These are phyloP conservation scores for Volutella citrinella DNA, from an alignment of 2,329 filamentous ascomycete species.

Conservation along the genomic window DNA sequence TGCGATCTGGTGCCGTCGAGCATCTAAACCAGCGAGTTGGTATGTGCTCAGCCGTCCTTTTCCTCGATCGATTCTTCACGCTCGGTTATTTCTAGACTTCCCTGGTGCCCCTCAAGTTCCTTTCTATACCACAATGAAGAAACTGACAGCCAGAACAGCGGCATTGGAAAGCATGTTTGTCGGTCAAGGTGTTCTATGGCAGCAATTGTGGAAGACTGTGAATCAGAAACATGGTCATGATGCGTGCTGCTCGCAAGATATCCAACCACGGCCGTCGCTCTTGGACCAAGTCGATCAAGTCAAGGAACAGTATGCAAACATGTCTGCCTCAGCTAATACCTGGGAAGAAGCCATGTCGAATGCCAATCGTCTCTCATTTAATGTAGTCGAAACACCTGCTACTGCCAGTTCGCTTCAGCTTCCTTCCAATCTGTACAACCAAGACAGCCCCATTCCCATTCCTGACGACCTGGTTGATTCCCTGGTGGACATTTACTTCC, in stretches of 20 bases:
- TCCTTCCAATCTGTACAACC: background rate
- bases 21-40: constrained; percentile 30
- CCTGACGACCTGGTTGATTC: constrained; percentile 31
- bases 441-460: constrained; percentile 13
- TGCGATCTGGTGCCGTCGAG: constrained; percentile 34
- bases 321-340: background rate
- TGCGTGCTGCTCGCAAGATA: background rate
- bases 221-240: background rate
- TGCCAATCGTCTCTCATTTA: background rate
- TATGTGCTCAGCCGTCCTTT: constrained; percentile 6
- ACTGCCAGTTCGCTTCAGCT: background rate
- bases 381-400: background rate
- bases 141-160: constrained; percentile 1
- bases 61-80: background rate
- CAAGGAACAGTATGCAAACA: background rate
- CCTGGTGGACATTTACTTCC: constrained; percentile 35
- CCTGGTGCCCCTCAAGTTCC: no score
- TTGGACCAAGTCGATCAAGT: constrained; percentile 7
- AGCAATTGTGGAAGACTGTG: constrained; percentile 26
- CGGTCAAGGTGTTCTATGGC: constrained; percentile 33
- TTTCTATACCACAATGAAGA: no score
- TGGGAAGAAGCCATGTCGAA: background rate
- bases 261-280: background rate
- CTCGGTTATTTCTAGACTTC: background rate
- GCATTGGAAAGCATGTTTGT: constrained; percentile 37